Conservation (phyloP, 106 monocot species). For the Allium fistulosum region DNA sequence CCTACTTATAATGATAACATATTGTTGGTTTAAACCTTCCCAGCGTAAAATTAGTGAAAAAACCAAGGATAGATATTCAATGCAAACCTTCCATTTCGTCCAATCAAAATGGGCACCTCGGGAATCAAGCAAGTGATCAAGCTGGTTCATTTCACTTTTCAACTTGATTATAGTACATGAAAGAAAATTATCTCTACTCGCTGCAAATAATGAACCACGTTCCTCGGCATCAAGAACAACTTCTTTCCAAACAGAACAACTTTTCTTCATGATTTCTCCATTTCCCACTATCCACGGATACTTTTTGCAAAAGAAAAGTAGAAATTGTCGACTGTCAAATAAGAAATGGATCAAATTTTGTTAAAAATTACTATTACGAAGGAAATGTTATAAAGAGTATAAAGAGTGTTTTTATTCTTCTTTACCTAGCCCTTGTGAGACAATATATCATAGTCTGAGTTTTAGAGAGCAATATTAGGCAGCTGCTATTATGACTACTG, state of each 20-base stretch:
- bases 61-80: too few species aligned
- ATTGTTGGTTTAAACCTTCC: too few species aligned
- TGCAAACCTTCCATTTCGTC: slow-evolving; percentile 4
- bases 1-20: too few species aligned
- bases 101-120: neutral
- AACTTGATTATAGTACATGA: neutral
- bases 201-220: neutral
- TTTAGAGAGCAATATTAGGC: too few species aligned
- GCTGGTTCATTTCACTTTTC: neutral
- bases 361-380: too few species aligned
- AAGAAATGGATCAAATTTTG: too few species aligned
- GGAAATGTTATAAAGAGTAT: too few species aligned
- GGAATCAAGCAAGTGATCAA: neutral
- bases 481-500: too few species aligned
- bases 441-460: too few species aligned
- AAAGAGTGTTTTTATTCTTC: too few species aligned
- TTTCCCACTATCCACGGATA: slow-evolving; percentile 3
- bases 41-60: too few species aligned
- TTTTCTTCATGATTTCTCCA: neutral
- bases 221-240: slow-evolving; percentile 7
- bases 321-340: neutral
- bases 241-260: neutral
- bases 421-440: too few species aligned
- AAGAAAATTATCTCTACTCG: neutral
- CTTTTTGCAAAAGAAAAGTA: neutral